phyloP scores from a whole-genome alignment of 208 protist species.

The Leptomonas seymouri region DNA sequence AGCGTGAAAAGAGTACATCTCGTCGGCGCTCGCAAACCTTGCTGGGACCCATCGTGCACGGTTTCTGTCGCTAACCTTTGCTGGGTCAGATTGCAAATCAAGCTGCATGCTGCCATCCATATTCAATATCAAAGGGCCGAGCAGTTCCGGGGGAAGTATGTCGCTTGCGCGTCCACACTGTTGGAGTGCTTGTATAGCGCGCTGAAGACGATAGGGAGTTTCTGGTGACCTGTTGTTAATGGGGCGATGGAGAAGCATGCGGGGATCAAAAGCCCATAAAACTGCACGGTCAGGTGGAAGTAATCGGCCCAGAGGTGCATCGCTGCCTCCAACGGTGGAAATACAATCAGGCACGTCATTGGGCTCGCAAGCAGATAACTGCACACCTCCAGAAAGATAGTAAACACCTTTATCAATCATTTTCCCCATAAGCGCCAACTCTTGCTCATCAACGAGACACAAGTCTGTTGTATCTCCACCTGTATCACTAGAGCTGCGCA shows the following conservation, averaged over 20 bases:
- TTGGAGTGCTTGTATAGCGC: constrained; percentile 59
- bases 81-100: background rate
- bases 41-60: constrained; percentile 46
- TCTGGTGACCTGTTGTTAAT: constrained; percentile 60
- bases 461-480: constrained; percentile 8
- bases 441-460: constrained; percentile 59
- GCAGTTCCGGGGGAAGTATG: constrained; percentile 61
- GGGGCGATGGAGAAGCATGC: constrained; percentile 66
- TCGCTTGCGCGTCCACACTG: constrained; percentile 43
- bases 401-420: constrained; percentile 52
- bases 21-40: constrained; percentile 58
- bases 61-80: constrained; percentile 21
- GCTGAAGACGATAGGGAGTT: constrained; percentile 65
- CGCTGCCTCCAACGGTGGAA: background rate
- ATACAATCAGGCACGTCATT: background rate
- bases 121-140: background rate
- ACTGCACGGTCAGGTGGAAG: constrained; percentile 55
- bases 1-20: constrained; percentile 71
- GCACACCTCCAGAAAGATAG: constrained; percentile 56
- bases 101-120: constrained; percentile 9
- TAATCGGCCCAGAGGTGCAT: too few species aligned
- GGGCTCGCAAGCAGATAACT: background rate
- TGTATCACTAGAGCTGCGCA: constrained; percentile 21
- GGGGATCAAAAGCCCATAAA: constrained; percentile 67
- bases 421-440: constrained; percentile 57